Evolutionary conservation across 2,329 filamentous ascomycete genomes (phyloP).

Genomic region (Pleurostoma richardsiae): DNA sequence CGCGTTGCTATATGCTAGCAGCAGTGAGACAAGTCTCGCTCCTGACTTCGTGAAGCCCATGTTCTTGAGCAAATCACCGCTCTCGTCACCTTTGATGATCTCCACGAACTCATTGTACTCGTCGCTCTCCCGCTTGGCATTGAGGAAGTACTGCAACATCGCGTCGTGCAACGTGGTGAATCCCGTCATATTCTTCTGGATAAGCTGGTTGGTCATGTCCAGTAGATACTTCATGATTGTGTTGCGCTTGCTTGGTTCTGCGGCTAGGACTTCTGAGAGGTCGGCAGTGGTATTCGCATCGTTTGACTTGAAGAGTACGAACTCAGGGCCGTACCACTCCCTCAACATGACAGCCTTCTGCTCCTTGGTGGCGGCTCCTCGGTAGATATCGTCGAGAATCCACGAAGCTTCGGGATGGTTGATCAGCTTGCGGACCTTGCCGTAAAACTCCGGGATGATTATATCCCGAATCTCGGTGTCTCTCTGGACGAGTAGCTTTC

Average conservation of each 20-base stretch:
- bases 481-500: constrained; percentile 90
- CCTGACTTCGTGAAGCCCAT: constrained; percentile 93
- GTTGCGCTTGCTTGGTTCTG: constrained; percentile 77
- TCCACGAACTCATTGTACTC: constrained; percentile 87
- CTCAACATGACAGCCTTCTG: constrained; percentile 82
- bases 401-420: constrained; percentile 95
- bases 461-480: constrained; percentile 81
- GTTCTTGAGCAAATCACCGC: constrained; percentile 87
- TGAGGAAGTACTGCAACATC: constrained; percentile 94
- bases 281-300: constrained; percentile 57
- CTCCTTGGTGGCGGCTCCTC: constrained; percentile 75
- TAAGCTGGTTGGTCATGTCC: constrained; percentile 82
- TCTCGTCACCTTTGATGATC: constrained; percentile 85
- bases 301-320: constrained; percentile 67
- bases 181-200: constrained; percentile 94
- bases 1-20: constrained; percentile 77
- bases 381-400: constrained; percentile 97
- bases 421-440: constrained; percentile 85
- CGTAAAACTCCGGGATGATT: constrained; percentile 92
- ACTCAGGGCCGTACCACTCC: constrained; percentile 97
- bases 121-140: constrained; percentile 68
- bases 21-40: constrained; percentile 72
- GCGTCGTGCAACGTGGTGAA: constrained; percentile 98
- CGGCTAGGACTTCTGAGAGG: constrained; percentile 67
- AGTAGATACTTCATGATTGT: constrained; percentile 82